A percentile compares a stretch with the other conserved stretches of the same genome.
These are phyloP conservation scores for Sanghuangporus sanghuang DNA, from an alignment of 1,284 basidiomycete species.

Conservation along the genomic window DNA sequence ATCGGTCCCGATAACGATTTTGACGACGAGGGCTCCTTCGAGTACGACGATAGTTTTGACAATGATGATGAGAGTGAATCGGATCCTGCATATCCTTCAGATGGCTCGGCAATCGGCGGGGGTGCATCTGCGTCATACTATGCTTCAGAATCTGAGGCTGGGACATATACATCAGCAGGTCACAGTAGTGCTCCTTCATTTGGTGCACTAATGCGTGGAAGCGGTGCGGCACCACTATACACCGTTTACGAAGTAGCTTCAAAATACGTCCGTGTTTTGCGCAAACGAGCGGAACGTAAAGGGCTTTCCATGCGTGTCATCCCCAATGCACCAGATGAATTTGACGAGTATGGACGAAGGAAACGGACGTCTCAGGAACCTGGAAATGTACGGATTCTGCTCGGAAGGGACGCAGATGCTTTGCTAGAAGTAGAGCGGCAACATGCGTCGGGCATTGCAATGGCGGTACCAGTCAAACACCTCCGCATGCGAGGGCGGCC, in stretches of 20 bases:
- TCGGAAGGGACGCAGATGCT: background rate
- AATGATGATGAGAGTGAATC: conserved; percentile 1
- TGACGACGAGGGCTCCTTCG: background rate
- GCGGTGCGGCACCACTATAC: conserved; percentile 1
- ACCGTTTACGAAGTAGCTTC: conserved; percentile 1
- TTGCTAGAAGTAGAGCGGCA: background rate
- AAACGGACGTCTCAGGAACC: background rate
- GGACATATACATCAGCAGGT: background rate
- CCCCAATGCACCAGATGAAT: background rate
- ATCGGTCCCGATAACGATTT: background rate
- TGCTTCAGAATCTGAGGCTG: conserved; percentile 3
- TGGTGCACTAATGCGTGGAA: conserved; percentile 4
- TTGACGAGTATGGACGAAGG: background rate
- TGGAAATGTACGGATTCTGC: background rate
- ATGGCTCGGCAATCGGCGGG: conserved; percentile 3
- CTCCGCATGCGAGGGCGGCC: background rate
- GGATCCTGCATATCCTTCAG: conserved; percentile 5
- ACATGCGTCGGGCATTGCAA: background rate
- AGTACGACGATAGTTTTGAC: background rate
- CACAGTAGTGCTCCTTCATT: background rate
- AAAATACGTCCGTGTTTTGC: conserved; percentile 9
- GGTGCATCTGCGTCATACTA: conserved; percentile 3
- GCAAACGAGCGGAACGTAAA: background rate
- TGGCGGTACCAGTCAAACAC: background rate
- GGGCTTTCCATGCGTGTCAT: background rate